Evolutionary conservation across 441 rosid genomes (phyloP).

Genomic region (Arabidopsis hybrid): DNA sequence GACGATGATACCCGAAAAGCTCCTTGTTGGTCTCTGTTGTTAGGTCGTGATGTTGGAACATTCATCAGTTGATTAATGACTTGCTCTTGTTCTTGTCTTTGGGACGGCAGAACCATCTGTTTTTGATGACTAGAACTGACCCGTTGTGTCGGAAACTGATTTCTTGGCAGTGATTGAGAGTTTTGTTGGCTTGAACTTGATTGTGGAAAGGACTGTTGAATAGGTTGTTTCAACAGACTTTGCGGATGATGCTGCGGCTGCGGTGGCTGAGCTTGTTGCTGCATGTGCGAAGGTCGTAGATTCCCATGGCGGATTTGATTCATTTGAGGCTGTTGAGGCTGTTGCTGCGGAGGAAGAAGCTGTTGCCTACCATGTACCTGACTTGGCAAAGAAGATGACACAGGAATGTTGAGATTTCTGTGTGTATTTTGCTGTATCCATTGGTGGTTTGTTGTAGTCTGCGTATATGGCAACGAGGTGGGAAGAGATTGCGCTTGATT

Average conservation of each 20-base stretch:
- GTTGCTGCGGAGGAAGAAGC: slow-evolving; percentile 60
- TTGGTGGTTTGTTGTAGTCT: slow-evolving; percentile 64
- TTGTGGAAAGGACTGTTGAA: slow-evolving; percentile 57
- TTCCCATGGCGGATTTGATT: slow-evolving; percentile 58
- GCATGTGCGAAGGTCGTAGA: slow-evolving; percentile 46
- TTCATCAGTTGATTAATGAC: slow-evolving; percentile 52
- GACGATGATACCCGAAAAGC: slow-evolving; percentile 41
- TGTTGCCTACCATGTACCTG: slow-evolving; percentile 67
- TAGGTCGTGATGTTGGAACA: slow-evolving; percentile 64
- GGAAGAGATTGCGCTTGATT: slow-evolving; percentile 58
- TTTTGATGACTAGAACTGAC: slow-evolving; percentile 59
- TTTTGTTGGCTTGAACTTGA: slow-evolving; percentile 57
- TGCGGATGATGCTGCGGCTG: slow-evolving; percentile 46
- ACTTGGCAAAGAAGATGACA: slow-evolving; percentile 59
- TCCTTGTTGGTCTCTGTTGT: slow-evolving; percentile 55
- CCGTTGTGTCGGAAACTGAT: slow-evolving; percentile 57
- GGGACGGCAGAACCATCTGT: slow-evolving; percentile 51
- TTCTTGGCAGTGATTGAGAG: slow-evolving; percentile 58
- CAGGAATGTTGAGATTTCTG: slow-evolving; percentile 51
- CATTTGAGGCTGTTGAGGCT: slow-evolving; percentile 47
- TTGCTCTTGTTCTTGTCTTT: slow-evolving; percentile 55
- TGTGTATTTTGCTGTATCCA: slow-evolving; percentile 54
- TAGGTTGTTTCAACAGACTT: slow-evolving; percentile 45
- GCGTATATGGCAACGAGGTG: slow-evolving; percentile 47
- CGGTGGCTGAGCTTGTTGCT: slow-evolving; percentile 42